phyloP scores from a whole-genome alignment of 139 green algal species.

The Chlamydomonas eustigma region DNA sequence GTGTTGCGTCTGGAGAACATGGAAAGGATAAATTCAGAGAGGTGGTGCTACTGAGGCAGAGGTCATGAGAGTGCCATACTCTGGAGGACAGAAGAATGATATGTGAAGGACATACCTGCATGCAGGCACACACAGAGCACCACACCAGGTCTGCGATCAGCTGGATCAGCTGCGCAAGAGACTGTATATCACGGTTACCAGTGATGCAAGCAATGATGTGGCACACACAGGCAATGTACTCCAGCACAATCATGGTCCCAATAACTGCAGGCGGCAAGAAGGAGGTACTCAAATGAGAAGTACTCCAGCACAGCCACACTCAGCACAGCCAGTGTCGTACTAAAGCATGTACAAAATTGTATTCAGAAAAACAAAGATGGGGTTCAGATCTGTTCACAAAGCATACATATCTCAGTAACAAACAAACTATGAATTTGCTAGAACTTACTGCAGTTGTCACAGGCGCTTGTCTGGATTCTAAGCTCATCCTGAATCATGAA shows the following conservation, averaged over 20 bases:
- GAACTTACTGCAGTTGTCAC: constrained; percentile 80
- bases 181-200: constrained; percentile 53
- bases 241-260: constrained; percentile 39
- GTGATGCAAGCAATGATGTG: constrained; percentile 76
- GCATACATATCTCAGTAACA: no score
- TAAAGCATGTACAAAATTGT: no score
- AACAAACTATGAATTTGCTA: no score
- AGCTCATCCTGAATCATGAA: constrained; percentile 83
- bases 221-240: constrained; percentile 84
- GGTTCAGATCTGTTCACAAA: no score
- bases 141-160: constrained; percentile 76
- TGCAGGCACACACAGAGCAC: constrained; percentile 49
- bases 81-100: neutral
- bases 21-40: neutral
- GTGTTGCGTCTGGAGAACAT: constrained; percentile 70
- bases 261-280: constrained; percentile 15
- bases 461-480: constrained; percentile 54
- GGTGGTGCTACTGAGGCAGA: no score
- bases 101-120: neutral
- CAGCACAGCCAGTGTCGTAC: no score
- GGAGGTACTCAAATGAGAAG: no score
- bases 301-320: no score
- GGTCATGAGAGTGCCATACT: neutral
- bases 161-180: constrained; percentile 64
- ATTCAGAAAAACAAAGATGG: no score